Percentiles rank a stretch among this genome's conserved stretches.
phyloP scores from a whole-genome alignment of 2,329 filamentous ascomycete genomes.

The Chaetomium sp. region DNA sequence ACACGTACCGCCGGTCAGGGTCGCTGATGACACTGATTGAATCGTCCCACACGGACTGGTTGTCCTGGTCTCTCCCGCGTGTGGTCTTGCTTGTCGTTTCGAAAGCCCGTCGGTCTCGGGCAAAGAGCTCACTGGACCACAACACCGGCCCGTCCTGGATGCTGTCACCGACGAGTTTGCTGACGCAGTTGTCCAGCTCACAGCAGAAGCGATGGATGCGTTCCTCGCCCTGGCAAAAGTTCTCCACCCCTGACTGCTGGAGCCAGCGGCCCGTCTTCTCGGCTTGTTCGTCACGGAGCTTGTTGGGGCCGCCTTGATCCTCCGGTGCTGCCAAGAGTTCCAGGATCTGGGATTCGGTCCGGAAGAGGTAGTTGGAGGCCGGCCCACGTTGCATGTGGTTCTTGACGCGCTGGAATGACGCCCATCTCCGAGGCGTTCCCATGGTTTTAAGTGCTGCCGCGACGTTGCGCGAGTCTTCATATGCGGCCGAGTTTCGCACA shows the following conservation, averaged over 20 bases:
- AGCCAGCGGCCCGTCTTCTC: slow-evolving; percentile 81
- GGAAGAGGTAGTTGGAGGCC: slow-evolving; percentile 62
- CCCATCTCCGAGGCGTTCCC: slow-evolving; percentile 59
- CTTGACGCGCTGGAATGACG: slow-evolving; percentile 44
- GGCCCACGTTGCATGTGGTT: slow-evolving; percentile 42
- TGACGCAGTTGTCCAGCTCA: slow-evolving; percentile 80
- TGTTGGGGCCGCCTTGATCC: slow-evolving; percentile 85
- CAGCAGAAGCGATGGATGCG: slow-evolving; percentile 89
- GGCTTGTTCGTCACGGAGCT: slow-evolving; percentile 91
- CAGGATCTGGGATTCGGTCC: slow-evolving; percentile 77
- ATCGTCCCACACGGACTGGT: slow-evolving; percentile 43
- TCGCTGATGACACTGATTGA: slow-evolving; percentile 49
- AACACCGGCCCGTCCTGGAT: slow-evolving; percentile 79
- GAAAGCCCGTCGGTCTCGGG: slow-evolving; percentile 63
- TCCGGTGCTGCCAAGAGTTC: slow-evolving; percentile 77
- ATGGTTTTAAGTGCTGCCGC: slow-evolving; percentile 86
- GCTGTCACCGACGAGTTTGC: slow-evolving; percentile 76
- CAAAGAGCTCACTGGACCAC: slow-evolving; percentile 87
- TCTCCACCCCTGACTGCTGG: slow-evolving; percentile 73
- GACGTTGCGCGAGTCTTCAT: slow-evolving; percentile 80
- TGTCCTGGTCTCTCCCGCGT: slow-evolving; percentile 42
- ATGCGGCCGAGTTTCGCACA: slow-evolving; percentile 81
- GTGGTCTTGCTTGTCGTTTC: slow-evolving; percentile 37
- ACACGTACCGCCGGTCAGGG: slow-evolving; percentile 42
- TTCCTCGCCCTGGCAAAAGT: slow-evolving; percentile 92